Base-by-base conservation (phyloP, 192 early-diverging fungal genomes). In the Backusella macrospora region DNA sequence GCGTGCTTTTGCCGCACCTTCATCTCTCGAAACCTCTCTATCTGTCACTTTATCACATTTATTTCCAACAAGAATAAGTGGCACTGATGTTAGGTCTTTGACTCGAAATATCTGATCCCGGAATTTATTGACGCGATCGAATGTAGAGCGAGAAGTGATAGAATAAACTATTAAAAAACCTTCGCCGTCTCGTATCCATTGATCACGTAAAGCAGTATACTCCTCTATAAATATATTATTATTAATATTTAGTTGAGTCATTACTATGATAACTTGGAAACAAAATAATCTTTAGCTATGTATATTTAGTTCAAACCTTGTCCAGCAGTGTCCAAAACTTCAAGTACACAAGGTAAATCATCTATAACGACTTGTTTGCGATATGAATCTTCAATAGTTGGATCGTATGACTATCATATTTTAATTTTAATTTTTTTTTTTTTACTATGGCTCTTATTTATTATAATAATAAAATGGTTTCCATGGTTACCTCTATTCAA, bases 361-460 rank as follows among this genome's bases (percentile, higher is more conserved):
- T 99, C 97, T 65, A 99, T 94, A 59, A 96, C 96, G 13, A 98
- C 96, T 84, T 98, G 96, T 86, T 96, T 96, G 72, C 96, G 87
- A 83, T 98, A 99, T 23, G 94, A 96, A 81, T 97, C 97, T 81
- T 99, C 97, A 68, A 97, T 99, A 14, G 97, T 99, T 63, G 97
- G 97, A 84, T 98, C 96, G 78, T 98, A 99, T 75, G 94, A 97
- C 87, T 92, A 44, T 44, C 46, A 5, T 37, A 42, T 29, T 44
- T 14, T n/a, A 34, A 70, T 47, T 23, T n/a, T n/a, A n/a, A n/a
- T n/a, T n/a, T n/a, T n/a, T 67, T 38, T 49, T 14, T 23, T 67
- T 63, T 15, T 14, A 8, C 8, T 29, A 38, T 65, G 23, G 14
- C n/a, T 65, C 16, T 65, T 39, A 59, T 47, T 6, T 39, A 43